Evolutionary conservation across 371 early-diverging fungal species (phyloP), one percentile per base, ranked within the genome.

Genomic region (Lichtheimia hyalospora): DNA sequence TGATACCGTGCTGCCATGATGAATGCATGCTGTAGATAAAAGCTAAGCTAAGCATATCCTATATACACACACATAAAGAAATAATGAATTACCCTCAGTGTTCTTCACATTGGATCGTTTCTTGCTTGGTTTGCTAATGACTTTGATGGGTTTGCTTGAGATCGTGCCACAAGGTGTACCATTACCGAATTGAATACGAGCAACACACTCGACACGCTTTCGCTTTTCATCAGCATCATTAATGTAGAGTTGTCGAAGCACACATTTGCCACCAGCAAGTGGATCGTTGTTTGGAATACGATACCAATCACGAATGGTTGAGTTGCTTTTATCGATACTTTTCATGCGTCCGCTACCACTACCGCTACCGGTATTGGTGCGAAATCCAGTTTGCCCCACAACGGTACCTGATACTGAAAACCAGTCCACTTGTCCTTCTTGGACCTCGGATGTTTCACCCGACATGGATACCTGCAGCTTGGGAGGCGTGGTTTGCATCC

Each of bases 121-220:
- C 68, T 91, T 91, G 64, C 88, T 86, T 12, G 91, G 91, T 63
- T 91, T 91, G 68, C 88, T 88, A 58, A 91, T 91, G 23, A 91
- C 90, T 60, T 87, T 88, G 62, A 91, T 85, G 28, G 85, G 84
- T 55, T 77, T 76, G 63, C 88, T 87, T 14, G 78, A 75, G 64
- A 91, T 84, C n/a, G 81, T 79, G n/a, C 84, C 84, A 42, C 87
- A 58, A 67, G 80, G 66, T 41, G 80, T 52, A 49, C 84, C 82
- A 50, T 84, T 67, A 18, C 84, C 77, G 61, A 84, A 75, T 56
- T 81, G 77, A 54, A 90, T 73, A n/a, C 82, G 77, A 44, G 88
- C 88, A 44, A 81, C 66, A 39, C 90, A 84, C 34, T 88, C 79
- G 0, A 92, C 88, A 25, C 74, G 75, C 63, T 88, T 90, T 60